Base-by-base conservation (phyloP, 1,284 basidiomycete species). In the Ceratobasidium theobromae region DNA sequence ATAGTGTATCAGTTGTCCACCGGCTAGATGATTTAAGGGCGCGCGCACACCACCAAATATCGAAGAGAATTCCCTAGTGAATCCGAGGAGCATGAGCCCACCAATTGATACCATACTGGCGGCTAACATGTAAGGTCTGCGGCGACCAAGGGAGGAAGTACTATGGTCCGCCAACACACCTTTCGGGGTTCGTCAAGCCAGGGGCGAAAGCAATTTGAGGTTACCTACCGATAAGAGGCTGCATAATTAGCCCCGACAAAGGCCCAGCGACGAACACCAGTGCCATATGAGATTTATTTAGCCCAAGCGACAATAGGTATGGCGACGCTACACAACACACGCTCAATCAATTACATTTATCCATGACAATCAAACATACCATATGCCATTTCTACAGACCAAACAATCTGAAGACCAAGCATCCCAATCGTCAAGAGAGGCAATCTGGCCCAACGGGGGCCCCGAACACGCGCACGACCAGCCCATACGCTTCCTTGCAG, bases 201-300 rank as follows among this genome's bases (percentile, higher is more conserved):
- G 30, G 1, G 38, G 53, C 21, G 35, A 55, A 14, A 40, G n/a
- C n/a, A n/a, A n/a, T n/a, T n/a, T n/a, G n/a, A n/a, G n/a, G n/a
- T n/a, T n/a, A 30, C 9, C 21, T 11, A 77, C 84, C 94, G 70
- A 98, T 90, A 53, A 97, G 75, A 0, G 96, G 96, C 74, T 98
- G 96, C 71, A 96, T 89, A 48, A 98, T 80, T 14, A 98, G 82
- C 1, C 96, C 96, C 0, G 90, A 91, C 1, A 98, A 77, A 0
- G 96, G 96, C 0, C 95, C 96, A 0, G 96, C 96, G 33, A 98
- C 82, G 78, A 98, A 97, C 16, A 98, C 95, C 28, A 93, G 81
- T 3, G 94, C 89, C 81, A 96, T 94, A 68, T 82, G 82, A 11
- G 91, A 87, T 77, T 95, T 96, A 16, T 88, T 87, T 16, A 98